Base-by-base conservation (phyloP, 129 eudicot genomes). In the Silybum marianum region DNA sequence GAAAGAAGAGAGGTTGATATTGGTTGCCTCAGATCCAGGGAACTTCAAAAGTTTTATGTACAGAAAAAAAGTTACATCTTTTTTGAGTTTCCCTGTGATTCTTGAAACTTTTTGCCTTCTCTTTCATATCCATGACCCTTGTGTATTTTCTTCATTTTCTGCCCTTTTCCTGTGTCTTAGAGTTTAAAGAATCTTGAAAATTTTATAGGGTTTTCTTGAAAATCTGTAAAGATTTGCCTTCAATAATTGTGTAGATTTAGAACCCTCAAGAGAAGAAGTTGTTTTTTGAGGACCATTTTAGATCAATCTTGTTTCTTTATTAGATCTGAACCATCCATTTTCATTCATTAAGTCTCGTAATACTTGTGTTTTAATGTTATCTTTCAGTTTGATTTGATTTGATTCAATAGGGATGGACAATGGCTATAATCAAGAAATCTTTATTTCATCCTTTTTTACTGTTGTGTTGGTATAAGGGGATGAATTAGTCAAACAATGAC, bases 21-120 rank as follows among this genome's bases (percentile, higher is more conserved):
- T 46, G 71, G 82, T 93, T 93, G 84, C 97, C 96, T 89, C 88
- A 81, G 93, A 90, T 90, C 90, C 87, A 81, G 97, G 97, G 87
- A 78, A 93, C 89, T 89, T 65, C n/a, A 77, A 69, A 81, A 74
- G 82, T 71, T 80, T 87, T 58, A 24, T 72, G 83, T 74, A 72
- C 60, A 79, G 80, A 85, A 87, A 38, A 40, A 83, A 77, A 80
- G 71, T 73, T 80, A 85, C 70, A 67, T 82, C 76, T 84, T 81
- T 80, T 82, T 80, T 69, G 82, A 44, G 77, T 84, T 70, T 93
- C 73, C 97, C 67, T 93, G 97, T 93, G 97, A 93, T 87, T 84
- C 67, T 84, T 51, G 82, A 80, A 80, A 84, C 87, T 88, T 85
- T 85, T 84, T 30, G 9, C 79, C 40, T 73, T 88, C 82, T 81